Percentiles rank a stretch among this genome's conserved stretches.
Conservation (phyloP, 2,329 filamentous ascomycete species). For the Atkinsonella hypoxylon region DNA sequence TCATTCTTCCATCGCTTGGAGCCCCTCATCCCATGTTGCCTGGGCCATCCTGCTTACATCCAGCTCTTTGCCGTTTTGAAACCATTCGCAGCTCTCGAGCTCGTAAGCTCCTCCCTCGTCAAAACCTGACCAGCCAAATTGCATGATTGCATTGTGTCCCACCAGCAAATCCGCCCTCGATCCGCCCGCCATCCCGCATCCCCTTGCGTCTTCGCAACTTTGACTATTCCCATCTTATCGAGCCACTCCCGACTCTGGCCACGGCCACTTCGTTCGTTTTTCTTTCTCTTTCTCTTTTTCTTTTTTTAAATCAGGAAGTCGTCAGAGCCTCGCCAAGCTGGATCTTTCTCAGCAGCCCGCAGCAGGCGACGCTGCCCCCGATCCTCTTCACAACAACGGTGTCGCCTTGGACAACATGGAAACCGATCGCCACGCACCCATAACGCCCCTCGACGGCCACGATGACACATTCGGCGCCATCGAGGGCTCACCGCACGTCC, state of each 20-base stretch:
- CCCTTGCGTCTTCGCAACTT: conserved; percentile 10
- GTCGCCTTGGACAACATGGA: conserved; percentile 42
- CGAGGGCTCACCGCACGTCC: conserved; percentile 33
- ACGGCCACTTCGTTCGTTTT: conserved; percentile 3
- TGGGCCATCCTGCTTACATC: neutral
- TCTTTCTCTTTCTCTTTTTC: too few species aligned
- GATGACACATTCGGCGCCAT: conserved; percentile 40
- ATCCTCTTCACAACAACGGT: conserved; percentile 18
- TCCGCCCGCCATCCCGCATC: neutral
- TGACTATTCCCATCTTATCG: neutral
- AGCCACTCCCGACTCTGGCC: conserved; percentile 5
- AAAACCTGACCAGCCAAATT: conserved; percentile 4
- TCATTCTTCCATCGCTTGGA: neutral
- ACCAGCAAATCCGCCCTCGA: neutral
- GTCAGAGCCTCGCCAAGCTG: conserved; percentile 26
- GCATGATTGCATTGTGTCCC: conserved; percentile 3
- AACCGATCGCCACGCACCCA: conserved; percentile 14
- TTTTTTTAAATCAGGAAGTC: conserved; percentile 1
- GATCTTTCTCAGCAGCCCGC: conserved; percentile 34
- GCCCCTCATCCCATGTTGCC: conserved; percentile 2
- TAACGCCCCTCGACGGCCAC: conserved; percentile 22
- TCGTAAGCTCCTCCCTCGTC: neutral
- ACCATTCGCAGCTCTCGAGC: neutral
- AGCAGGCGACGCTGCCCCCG: conserved; percentile 14
- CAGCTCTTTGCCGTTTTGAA: neutral